Base-by-base conservation (phyloP, 352 stramenopile genomes). In the Thalassiosira livingstoniorum region DNA sequence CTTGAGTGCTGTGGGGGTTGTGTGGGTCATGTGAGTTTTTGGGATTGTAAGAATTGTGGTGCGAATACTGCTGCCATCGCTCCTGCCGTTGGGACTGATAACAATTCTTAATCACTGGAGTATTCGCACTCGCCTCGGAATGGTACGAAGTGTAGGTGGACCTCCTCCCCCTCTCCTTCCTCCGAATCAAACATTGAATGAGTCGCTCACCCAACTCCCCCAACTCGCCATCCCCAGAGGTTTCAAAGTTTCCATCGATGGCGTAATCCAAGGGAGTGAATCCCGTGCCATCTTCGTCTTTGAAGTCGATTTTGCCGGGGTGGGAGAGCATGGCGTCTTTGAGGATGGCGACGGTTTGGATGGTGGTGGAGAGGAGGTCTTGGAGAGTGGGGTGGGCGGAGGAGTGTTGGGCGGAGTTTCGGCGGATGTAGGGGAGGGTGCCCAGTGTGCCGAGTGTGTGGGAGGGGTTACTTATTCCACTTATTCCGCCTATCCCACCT, bases 231-330 rank as follows among this genome's bases (percentile, higher is more conserved):
- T n/a, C n/a, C n/a, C n/a, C n/a, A n/a, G n/a, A n/a, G n/a, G n/a
- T n/a, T n/a, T n/a, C n/a, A n/a, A n/a, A n/a, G n/a, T 64, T 55
- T 32, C 53, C 34, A 29, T 81, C 70, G 63, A 85, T 68, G 58
- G 78, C 78, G 61, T 85, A 85, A 25, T 85, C 78, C 13, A 85
- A 37, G 5, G 78, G 78, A 2, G 62, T 53, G 37, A 69, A 81
- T 21, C 78, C 78, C 29, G 34, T 32, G 23, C 35, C 67, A 37
- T 85, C 78, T 61, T 85, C 71, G 32, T 77, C 78, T 45, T 80
- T 85, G 47, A 85, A 85, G 45, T 73, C 78, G 47, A 85, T 66
- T 53, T 63, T 55, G 15, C 78, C 78, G 2, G 78, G 78, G 55
- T 85, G 75, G 31, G 39, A 73, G 1, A 81, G 35, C 78, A 85